Base-by-base conservation (phyloP, 331 rosid species). In the Acacia concinna region DNA sequence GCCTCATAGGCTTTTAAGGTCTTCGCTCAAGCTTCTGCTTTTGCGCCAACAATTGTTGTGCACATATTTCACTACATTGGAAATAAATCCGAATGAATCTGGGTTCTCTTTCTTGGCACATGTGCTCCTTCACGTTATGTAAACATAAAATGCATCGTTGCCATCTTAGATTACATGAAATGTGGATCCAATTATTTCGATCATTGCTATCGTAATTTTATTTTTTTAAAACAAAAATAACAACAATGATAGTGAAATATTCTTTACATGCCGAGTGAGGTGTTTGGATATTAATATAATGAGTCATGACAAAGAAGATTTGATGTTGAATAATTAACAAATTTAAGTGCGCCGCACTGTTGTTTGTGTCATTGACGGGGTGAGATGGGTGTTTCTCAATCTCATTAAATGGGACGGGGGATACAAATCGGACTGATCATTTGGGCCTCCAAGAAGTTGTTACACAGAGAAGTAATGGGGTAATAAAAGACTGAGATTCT, bases 71-170 rank as follows among this genome's bases (percentile, higher is more conserved):
- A 32, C 12, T 27, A 64, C 27, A 65, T 66, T 5, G 21, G 18
- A 57, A 71, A 84, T 54, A 72, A 63, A 57, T 66, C 20, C 74
- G 44, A 83, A 63, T 64, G 79, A 77, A 75, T 65, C 11, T 64
- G 52, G 52, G 59, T 32, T 31, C 66, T 23, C 4, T 23, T 52
- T 54, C 5, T 25, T 46, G 73, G 77, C 52, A 21, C 40, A 71
- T 76, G 23, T 60, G 5, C 57, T 54, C 75, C 30, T 21, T 54
- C 4, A 54, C 27, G 62, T 7, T 9, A 2, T n/a, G 27, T 20
- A 6, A 51, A 15, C 15, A 43, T 8, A 8, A 65, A 73, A 73
- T 46, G 21, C 70, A 51, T 51, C 52, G 4, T 14, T 46, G 52
- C 20, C 52, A 46, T 46, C 52, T 1, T 46, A 15, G 52, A 4